Evolutionary conservation across 257 asterid species (phyloP).

Genomic region (Coffea canephora): DNA sequence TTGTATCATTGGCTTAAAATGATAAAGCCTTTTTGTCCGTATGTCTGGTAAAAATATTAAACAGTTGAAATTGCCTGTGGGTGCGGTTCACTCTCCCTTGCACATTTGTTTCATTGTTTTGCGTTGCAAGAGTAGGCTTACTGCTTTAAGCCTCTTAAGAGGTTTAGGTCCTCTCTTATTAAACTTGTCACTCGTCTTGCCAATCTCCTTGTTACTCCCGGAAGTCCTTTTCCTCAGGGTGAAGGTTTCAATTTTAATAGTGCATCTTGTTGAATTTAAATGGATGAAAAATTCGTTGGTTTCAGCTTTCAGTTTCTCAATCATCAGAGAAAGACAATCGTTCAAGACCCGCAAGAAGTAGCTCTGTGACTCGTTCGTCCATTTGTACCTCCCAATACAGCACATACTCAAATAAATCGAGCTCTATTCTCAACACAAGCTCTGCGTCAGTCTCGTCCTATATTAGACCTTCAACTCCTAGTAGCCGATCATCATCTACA

Average conservation of each 20-base stretch:
- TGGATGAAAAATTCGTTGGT: conserved; percentile 15
- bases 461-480: conserved; percentile 91
- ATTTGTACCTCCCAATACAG: conserved; percentile 65
- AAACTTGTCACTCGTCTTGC: not conserved
- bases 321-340: conserved; percentile 77
- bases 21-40: not conserved
- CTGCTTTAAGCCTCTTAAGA: not conserved
- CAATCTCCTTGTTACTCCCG: not conserved
- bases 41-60: not conserved
- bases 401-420: conserved; percentile 63
- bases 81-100: not conserved
- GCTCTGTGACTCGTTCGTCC: conserved; percentile 83
- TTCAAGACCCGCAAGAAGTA: conserved; percentile 70
- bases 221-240: not conserved
- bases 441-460: conserved; percentile 95
- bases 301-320: conserved; percentile 88
- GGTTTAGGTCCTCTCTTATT: not conserved
- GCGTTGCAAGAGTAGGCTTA: conserved; percentile 2
- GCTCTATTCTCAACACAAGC: conserved; percentile 81
- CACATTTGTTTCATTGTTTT: not conserved
- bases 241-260: not conserved
- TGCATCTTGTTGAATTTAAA: conserved; percentile 4
- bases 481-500: conserved; percentile 65
- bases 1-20: not conserved
- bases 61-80: not conserved